phyloP scores from a whole-genome alignment of 73 alveolate species.

The Tetrahymena borealis region DNA sequence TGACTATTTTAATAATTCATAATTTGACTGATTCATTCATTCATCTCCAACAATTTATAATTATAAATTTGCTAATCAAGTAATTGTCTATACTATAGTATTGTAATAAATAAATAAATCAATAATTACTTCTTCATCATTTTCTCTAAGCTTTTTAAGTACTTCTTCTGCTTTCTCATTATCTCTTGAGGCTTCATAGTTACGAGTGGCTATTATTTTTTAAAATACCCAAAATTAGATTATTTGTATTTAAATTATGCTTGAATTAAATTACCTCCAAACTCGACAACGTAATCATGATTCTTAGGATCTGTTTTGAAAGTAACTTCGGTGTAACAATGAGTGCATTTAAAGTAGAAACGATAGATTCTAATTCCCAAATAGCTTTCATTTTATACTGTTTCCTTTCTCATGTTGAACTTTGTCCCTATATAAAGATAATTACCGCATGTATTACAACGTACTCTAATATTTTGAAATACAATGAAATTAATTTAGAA shows the following conservation, averaged over 20 bases:
- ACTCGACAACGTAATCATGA: conserved; percentile 94
- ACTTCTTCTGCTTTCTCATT: conserved; percentile 84
- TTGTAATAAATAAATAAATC: background rate
- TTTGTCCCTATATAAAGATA: conserved; percentile 97
- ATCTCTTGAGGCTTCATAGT: conserved; percentile 96
- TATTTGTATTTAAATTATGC: background rate
- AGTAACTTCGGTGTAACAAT: conserved; percentile 93
- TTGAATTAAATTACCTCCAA: conserved; percentile 58
- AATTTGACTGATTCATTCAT: too few relatives aligned
- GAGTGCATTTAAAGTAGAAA: conserved; percentile 91
- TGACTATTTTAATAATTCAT: too few relatives aligned
- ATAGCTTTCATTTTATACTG: conserved; percentile 88
- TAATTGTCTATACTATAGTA: background rate
- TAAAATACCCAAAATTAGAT: background rate
- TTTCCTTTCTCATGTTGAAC: conserved; percentile 96
- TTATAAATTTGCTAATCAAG: background rate
- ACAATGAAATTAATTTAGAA: background rate
- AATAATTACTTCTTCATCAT: conserved; percentile 71
- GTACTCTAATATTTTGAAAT: background rate
- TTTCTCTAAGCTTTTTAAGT: conserved; percentile 70
- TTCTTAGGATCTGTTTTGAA: conserved; percentile 98
- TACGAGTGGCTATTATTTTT: conserved; percentile 58
- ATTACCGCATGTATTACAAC: conserved; percentile 92
- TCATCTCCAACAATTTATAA: too few relatives aligned
- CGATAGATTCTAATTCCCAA: conserved; percentile 89